These are phyloP conservation scores for Penicillium angulare DNA, from an alignment of 495 filamentous ascomycete species.

Conservation along the genomic window DNA sequence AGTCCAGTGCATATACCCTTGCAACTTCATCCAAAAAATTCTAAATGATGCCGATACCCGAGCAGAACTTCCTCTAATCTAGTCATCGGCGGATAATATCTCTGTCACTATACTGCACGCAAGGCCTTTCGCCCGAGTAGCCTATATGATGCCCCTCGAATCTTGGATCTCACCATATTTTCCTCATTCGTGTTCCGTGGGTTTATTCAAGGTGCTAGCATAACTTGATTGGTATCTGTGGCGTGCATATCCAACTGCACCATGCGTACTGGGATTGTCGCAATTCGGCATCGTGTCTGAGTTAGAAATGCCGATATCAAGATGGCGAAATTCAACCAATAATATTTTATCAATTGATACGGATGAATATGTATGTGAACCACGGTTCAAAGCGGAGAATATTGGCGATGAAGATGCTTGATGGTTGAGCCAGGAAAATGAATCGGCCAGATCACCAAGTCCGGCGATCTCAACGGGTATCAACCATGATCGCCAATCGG, in stretches of 20 bases:
- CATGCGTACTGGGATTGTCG: background rate
- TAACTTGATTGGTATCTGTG: too few species aligned
- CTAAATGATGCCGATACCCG: background rate
- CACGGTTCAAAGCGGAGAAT: background rate
- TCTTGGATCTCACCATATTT: background rate
- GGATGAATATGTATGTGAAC: background rate
- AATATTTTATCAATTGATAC: background rate
- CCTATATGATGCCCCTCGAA: background rate
- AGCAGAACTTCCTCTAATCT: background rate
- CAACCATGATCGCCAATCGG: conserved; percentile 15
- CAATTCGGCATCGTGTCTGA: background rate
- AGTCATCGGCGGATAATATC: background rate
- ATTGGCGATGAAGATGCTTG: background rate
- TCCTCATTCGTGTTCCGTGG: background rate
- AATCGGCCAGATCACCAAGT: conserved; percentile 8
- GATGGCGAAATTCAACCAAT: background rate
- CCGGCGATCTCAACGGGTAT: conserved; percentile 17
- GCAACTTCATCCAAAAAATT: background rate
- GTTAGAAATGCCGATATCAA: background rate
- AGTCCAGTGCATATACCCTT: too few species aligned
- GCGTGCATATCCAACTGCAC: too few species aligned
- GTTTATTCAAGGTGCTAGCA: background rate
- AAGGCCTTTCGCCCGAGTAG: background rate
- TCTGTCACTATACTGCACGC: background rate
- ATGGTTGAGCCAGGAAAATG: conserved; percentile 1